Conservation (phyloP, 139 green algal species). For the Diplosphaera chodatii region DNA sequence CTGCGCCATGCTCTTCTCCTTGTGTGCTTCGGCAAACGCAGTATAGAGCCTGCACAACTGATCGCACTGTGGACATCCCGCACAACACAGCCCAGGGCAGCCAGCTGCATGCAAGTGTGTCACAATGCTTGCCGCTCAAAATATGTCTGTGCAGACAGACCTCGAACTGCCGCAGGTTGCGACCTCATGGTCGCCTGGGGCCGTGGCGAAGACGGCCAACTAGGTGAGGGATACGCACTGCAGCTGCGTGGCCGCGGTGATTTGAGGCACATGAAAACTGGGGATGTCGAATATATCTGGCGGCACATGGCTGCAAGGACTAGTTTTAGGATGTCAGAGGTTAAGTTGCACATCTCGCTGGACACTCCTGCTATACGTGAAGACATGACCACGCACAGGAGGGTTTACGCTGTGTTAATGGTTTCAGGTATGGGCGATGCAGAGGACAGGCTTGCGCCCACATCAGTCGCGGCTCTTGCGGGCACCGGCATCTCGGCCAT, state of each 20-base stretch:
- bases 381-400: no score
- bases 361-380: no score
- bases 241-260: no score
- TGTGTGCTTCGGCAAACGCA: neutral
- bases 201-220: constrained; percentile 77
- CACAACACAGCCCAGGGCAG: neutral
- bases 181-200: constrained; percentile 61
- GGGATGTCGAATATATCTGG: no score
- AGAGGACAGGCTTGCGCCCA: constrained; percentile 41
- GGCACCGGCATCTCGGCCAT: constrained; percentile 33
- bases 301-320: no score
- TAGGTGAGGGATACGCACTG: constrained; percentile 37
- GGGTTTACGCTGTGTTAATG: no score
- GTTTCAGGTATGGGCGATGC: constrained; percentile 56
- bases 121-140: neutral
- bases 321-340: no score
- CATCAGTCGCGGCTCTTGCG: constrained; percentile 41
- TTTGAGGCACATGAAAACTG: no score
- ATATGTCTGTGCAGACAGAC: no score
- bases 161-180: constrained; percentile 23
- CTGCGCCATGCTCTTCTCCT: neutral
- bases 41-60: neutral
- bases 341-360: no score
- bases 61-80: neutral
- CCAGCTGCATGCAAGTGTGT: neutral